Conservation (phyloP, 2,329 filamentous ascomycete genomes). For the Drechslerella dactyloides region DNA sequence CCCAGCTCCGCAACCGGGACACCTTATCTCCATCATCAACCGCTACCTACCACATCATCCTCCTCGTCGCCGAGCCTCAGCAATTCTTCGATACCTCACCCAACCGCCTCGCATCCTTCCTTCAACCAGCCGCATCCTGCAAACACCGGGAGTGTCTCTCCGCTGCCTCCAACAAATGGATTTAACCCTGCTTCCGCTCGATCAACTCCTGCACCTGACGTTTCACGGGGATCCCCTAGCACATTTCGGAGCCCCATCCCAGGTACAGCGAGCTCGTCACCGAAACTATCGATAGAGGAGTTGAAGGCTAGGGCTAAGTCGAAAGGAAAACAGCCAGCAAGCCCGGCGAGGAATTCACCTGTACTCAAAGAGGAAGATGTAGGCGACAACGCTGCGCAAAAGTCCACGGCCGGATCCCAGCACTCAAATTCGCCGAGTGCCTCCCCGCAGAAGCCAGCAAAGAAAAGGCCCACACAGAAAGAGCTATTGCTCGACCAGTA, state of each 20-base stretch:
- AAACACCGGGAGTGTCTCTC: slow-evolving; percentile 34
- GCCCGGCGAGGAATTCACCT: slow-evolving; percentile 36
- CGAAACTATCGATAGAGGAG: slow-evolving; percentile 43
- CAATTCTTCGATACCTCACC: slow-evolving; percentile 46
- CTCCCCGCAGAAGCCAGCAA: slow-evolving; percentile 35
- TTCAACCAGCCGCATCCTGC: slow-evolving; percentile 24
- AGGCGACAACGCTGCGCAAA: slow-evolving; percentile 14
- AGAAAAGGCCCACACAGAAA: slow-evolving; percentile 52
- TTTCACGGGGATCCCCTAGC: slow-evolving; percentile 36
- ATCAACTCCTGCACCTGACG: slow-evolving; percentile 35
- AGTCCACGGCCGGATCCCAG: slow-evolving; percentile 20
- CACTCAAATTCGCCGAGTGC: slow-evolving; percentile 17
- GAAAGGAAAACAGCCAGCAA: slow-evolving; percentile 35
- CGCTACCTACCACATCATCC: slow-evolving; percentile 27
- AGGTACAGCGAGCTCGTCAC: slow-evolving; percentile 32
- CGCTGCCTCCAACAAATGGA: slow-evolving; percentile 41
- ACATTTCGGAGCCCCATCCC: slow-evolving; percentile 36
- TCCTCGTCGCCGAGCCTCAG: slow-evolving; percentile 43
- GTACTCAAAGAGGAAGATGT: slow-evolving; percentile 35
- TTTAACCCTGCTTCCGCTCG: slow-evolving; percentile 34
- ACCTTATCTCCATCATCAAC: slow-evolving; percentile 43
- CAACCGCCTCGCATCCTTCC: slow-evolving; percentile 25
- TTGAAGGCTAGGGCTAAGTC: slow-evolving; percentile 36
- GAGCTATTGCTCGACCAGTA: slow-evolving; percentile 65
- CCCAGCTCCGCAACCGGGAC: slow-evolving; percentile 28